Percentiles rank a stretch among this genome's conserved stretches.
Conservation (phyloP, 495 filamentous ascomycete genomes). For the Beverwykella pulmonaria region DNA sequence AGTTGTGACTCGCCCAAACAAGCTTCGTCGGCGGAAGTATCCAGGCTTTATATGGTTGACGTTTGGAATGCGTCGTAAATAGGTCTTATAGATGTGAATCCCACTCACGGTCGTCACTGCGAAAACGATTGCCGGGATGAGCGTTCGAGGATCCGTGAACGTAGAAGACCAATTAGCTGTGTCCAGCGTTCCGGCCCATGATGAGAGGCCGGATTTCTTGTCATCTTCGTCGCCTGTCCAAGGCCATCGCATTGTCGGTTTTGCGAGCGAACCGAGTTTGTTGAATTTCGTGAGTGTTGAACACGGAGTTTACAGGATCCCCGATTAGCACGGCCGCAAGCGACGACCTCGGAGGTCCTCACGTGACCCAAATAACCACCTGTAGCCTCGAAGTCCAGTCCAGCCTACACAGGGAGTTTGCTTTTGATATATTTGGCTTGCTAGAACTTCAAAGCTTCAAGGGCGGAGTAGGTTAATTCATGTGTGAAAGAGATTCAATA, state of each 20-base stretch:
- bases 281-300: neutral
- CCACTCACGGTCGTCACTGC: slow-evolving; percentile 65
- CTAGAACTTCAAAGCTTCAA: too few species aligned
- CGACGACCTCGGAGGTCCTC: neutral
- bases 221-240: slow-evolving; percentile 40
- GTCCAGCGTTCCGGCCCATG: slow-evolving; percentile 57
- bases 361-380: neutral
- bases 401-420: too few species aligned
- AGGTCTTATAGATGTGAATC: slow-evolving; percentile 67
- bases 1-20: slow-evolving; percentile 85
- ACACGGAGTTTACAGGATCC: neutral
- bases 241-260: slow-evolving; percentile 41
- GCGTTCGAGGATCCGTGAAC: slow-evolving; percentile 63
- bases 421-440: too few species aligned
- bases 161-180: slow-evolving; percentile 62
- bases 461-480: too few species aligned
- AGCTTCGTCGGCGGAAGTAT: slow-evolving; percentile 67
- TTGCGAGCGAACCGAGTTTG: slow-evolving; percentile 9
- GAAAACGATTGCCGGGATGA: slow-evolving; percentile 69
- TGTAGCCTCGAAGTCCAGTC: too few species aligned
- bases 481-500: too few species aligned
- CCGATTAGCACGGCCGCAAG: neutral
- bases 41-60: slow-evolving; percentile 68
- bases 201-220: slow-evolving; percentile 36
- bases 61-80: slow-evolving; percentile 79